Evolutionary conservation across 1,284 basidiomycete genomes (phyloP).

Genomic region (Inonotus obliquus): DNA sequence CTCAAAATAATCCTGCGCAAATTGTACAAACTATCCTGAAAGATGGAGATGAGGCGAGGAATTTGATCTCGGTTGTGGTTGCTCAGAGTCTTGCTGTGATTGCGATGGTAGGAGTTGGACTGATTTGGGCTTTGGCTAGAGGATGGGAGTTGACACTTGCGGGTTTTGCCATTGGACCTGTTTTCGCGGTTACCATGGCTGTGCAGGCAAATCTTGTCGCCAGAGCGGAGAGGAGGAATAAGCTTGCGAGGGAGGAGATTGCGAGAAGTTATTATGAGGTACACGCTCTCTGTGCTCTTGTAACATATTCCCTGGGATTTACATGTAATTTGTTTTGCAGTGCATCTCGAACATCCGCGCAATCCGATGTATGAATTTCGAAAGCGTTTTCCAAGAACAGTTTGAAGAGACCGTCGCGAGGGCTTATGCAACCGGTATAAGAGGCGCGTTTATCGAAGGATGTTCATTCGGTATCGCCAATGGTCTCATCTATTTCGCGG

Average conservation of each 20-base stretch:
- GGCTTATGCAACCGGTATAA: constrained; percentile 67
- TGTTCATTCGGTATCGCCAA: constrained; percentile 79
- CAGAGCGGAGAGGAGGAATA: constrained; percentile 76
- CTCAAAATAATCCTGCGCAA: constrained; percentile 55
- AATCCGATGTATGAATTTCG: constrained; percentile 89
- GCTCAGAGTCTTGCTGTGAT: constrained; percentile 70
- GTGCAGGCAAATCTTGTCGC: constrained; percentile 68
- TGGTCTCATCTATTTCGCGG: constrained; percentile 81
- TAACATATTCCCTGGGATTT: constrained; percentile 5
- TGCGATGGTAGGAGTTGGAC: constrained; percentile 79
- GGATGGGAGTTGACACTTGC: constrained; percentile 95
- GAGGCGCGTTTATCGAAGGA: constrained; percentile 79
- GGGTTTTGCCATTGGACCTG: constrained; percentile 81
- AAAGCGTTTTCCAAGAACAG: constrained; percentile 63
- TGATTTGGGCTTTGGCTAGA: constrained; percentile 82
- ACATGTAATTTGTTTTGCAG: constrained; percentile 31
- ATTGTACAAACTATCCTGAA: constrained; percentile 84
- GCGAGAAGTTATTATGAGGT: constrained; percentile 86
- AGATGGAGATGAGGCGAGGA: constrained; percentile 87
- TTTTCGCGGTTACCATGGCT: constrained; percentile 75
- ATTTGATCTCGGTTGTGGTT: constrained; percentile 72
- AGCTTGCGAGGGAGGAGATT: constrained; percentile 79
- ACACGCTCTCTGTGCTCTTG: constrained; percentile 26
- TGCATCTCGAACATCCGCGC: constrained; percentile 83
- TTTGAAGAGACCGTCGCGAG: constrained; percentile 60